Percentiles rank a stretch among this genome's conserved stretches.
phyloP scores from a whole-genome alignment of 352 stramenopile species.

The Plasmopara viticola region DNA sequence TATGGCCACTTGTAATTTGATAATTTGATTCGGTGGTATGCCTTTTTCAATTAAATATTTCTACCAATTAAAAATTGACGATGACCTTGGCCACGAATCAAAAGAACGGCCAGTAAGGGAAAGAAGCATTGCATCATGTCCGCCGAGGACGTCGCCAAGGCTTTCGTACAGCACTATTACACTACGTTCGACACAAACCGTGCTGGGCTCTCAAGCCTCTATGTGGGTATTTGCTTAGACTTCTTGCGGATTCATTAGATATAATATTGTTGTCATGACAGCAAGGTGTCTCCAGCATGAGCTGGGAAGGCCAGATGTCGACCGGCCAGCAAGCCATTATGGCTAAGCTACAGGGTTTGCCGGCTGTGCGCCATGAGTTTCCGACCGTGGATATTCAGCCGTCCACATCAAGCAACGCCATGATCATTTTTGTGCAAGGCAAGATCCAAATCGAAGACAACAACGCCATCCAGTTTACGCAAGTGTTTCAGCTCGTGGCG shows the following conservation, averaged over 20 bases:
- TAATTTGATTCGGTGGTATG: conserved; percentile 17
- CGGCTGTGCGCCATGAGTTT: conserved; percentile 68
- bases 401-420: conserved; percentile 81
- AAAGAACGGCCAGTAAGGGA: conserved; percentile 17
- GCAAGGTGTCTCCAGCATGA: conserved; percentile 75
- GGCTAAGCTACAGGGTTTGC: conserved; percentile 77
- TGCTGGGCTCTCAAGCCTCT: conserved; percentile 61
- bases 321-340: conserved; percentile 84
- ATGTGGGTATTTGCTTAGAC: conserved; percentile 39
- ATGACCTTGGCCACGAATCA: conserved; percentile 19
- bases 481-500: conserved; percentile 95
- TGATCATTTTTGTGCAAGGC: conserved; percentile 95
- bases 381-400: conserved; percentile 92
- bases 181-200: conserved; percentile 81
- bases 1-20: conserved; percentile 11
- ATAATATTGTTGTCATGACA: conserved; percentile 14
- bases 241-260: neutral
- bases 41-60: conserved; percentile 16
- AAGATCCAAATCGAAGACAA: conserved; percentile 90
- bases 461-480: conserved; percentile 94
- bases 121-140: conserved; percentile 46
- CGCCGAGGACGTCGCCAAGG: conserved; percentile 75
- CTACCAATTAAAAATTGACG: conserved; percentile 17
- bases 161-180: conserved; percentile 87
- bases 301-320: conserved; percentile 64